These are phyloP conservation scores for Carex kokanica DNA, from an alignment of 176 grass and related monocot genomes.

Conservation along the genomic window DNA sequence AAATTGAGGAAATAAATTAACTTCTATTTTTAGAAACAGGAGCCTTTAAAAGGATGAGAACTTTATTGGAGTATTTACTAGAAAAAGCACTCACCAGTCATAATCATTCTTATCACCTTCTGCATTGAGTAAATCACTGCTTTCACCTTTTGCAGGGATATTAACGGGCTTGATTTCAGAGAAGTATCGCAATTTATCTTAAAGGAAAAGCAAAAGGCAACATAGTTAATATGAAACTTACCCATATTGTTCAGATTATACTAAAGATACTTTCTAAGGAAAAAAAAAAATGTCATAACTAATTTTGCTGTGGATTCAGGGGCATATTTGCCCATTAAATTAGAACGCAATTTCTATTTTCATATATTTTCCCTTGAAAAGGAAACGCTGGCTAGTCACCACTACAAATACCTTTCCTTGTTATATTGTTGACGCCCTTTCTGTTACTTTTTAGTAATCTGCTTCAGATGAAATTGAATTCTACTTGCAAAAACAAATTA, in stretches of 20 bases:
- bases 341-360: background rate
- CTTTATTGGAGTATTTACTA: constrained; percentile 12
- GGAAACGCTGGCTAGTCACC: background rate
- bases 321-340: constrained; percentile 2
- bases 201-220: constrained; percentile 1
- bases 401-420: background rate
- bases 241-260: constrained; percentile 16
- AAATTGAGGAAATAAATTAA: constrained; percentile 9
- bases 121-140: constrained; percentile 66
- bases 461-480: background rate
- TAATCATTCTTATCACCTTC: constrained; percentile 93
- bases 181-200: constrained; percentile 86
- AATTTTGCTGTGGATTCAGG: background rate
- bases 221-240: constrained; percentile 28
- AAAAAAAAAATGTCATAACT: background rate
- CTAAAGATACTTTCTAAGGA: background rate
- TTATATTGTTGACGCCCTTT: background rate
- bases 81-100: constrained; percentile 63
- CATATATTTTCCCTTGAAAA: background rate
- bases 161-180: constrained; percentile 66
- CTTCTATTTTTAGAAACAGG: constrained; percentile 21
- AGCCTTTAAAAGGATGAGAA: constrained; percentile 16
- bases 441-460: background rate
- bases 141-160: constrained; percentile 58
- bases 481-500: background rate